Evolutionary conservation across 495 filamentous ascomycete species (phyloP), one percentile per base, ranked within the genome.

Genomic region (Hyaloscypha bicolor): DNA sequence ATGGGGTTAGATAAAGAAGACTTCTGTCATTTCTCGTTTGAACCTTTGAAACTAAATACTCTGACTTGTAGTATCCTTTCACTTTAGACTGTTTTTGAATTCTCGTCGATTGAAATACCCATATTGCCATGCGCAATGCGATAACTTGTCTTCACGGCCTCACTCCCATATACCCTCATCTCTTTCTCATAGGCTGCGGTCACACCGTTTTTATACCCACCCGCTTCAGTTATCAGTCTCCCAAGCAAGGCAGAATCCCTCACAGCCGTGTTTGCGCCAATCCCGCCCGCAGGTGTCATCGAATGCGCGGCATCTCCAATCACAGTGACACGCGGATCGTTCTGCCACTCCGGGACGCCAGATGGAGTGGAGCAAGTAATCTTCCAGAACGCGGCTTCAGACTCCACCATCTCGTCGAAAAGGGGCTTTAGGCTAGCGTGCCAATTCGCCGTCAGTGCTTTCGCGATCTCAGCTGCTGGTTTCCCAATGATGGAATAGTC

Each of bases 221-320:
- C 79, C 9, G 77, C 73, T 67, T 85, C 81, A 31, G 70, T 69
- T 56, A 86, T 31, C 63, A 85, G 57, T 62, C 75, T 76, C 4
- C 81, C 82, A 5, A 85, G 71, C 52, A 85, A 60, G 12, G 80
- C 82, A 8, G 83, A 80, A 66, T 86, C 83, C 63, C 78, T 69
- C 16, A 88, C 76, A 51, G 85, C 86, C 0, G 86, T 87, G 66
- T 87, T 87, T 14, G 84, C 85, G 1, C 87, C 87, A 60, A 84
- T 82, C 3, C 85, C 86, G 0, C 82, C 85, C 0, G 85, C 86
- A 6, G 87, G 87, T 5, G 86, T 87, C 86, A 88, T 88, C 16
- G 79, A 78, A 71, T 90, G 87, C 30, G 77, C 83, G 0, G 86
- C 85, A 67, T 90, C 86, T 1, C 86, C 87, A 16, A 88, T 82